phyloP scores from a whole-genome alignment of 2,329 filamentous ascomycete genomes.

The Alternaria triticina region DNA sequence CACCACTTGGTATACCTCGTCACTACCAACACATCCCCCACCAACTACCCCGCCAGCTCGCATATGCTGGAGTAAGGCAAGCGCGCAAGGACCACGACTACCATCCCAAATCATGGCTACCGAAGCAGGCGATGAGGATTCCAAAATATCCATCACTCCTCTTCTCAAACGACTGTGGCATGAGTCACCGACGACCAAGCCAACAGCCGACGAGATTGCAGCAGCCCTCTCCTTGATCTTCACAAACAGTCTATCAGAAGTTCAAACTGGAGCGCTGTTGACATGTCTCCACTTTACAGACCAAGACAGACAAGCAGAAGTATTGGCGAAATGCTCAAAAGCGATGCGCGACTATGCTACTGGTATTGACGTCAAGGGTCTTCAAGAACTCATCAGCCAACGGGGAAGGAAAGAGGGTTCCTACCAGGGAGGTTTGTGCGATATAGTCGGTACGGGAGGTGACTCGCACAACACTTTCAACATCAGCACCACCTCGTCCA shows the following conservation, averaged over 20 bases:
- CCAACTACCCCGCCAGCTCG: constrained; percentile 19
- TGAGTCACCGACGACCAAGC: constrained; percentile 52
- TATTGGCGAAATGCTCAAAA: constrained; percentile 82
- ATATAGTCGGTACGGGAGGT: constrained; percentile 97
- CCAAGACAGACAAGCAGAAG: constrained; percentile 81
- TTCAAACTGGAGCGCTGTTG: constrained; percentile 84
- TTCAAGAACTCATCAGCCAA: constrained; percentile 66
- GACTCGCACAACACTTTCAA: constrained; percentile 99
- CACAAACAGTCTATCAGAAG: constrained; percentile 84
- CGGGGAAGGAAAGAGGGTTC: constrained; percentile 70
- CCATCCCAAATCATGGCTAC: constrained; percentile 33
- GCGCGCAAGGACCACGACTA: constrained; percentile 6
- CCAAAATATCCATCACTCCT: constrained; percentile 66
- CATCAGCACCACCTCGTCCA: constrained; percentile 93
- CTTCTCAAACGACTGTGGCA: constrained; percentile 77
- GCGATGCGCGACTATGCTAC: constrained; percentile 84
- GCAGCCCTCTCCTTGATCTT: constrained; percentile 91
- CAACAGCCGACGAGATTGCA: constrained; percentile 79
- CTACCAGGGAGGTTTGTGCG: constrained; percentile 85
- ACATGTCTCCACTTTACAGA: constrained; percentile 92
- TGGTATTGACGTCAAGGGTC: constrained; percentile 68
- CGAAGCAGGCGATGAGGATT: constrained; percentile 25
- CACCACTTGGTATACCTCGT: not conserved
- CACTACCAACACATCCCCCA: constrained; percentile 4
- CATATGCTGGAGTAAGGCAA: constrained; percentile 13